Evolutionary conservation across 202 grass and related monocot genomes (phyloP), one percentile per base, ranked within the genome.

Genomic region (Zizania palustris): DNA sequence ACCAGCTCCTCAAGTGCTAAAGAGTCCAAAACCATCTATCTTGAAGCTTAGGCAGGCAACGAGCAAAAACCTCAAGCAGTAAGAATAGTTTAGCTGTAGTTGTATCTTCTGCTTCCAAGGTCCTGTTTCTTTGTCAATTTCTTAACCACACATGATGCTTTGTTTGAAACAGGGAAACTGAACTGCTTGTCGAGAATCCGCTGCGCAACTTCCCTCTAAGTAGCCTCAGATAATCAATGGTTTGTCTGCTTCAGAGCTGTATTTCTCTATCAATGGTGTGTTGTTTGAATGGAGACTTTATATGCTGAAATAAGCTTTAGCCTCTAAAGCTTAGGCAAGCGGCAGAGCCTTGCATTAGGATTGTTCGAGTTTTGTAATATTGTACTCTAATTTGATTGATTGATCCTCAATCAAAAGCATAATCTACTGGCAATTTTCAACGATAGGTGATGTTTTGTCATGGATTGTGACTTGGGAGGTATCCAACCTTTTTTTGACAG

Each of bases 111-210:
- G 34, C 39, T 78, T 82, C 64, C 45, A 13, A 6, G 10, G 22
- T 12, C 35, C 51, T 45, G 22, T 69, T 66, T 80, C 42, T 62
- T 38, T 45, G 7, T 81, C 67, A 67, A 11, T 59, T n/a, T 67
- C n/a, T 44, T 88, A 68, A 76, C 55, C 42, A 37, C 13, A 20
- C 12, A 16, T 67, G n/a, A n/a, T n/a, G 7, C 45, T 44, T 80
- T 58, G 7, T 89, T 79, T 79, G 84, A 15, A 77, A 84, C 81
- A 99, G 96, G 83, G 92, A 99, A 93, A 91, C 91, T 37, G 94
- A 97, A 85, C 60, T 97, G 80, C 89, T 97, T 44, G 90, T 85
- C 76, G 91, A 93, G 82, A 88, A 97, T 18, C 94, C 94, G 5
- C 53, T 97, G 76, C 89, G 80, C 65, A 93, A 97, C 79, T 96